Base-by-base conservation (phyloP, 371 early-diverging fungal species). In the Gilbertella persicaria region DNA sequence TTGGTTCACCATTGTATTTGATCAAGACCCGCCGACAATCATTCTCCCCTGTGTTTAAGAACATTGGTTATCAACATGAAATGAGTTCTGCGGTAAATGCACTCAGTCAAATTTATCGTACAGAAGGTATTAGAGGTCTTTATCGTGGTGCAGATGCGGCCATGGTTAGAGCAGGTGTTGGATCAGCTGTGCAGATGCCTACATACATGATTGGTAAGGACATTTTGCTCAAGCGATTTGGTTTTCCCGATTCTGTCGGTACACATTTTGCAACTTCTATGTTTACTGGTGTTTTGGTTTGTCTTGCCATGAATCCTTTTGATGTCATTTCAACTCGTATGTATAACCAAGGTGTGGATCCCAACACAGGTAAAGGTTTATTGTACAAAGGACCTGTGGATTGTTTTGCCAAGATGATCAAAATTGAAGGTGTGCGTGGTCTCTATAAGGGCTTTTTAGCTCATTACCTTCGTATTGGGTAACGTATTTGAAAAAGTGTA, bases 21-120 rank as follows among this genome's bases (percentile, higher is more conserved):
- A 85, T 97, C 67, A 98, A 98, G 66, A 97, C 97, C n/a, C 84
- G 97, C 26, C 79, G 95, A 84, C 98, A 97, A 67, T 86, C 94
- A 2, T 90, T 85, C 58, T 89, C 94, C 3, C 84, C 78, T 23
- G 75, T 86, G 2, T 82, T 84, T 13, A 82, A 79, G 2, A 62
- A 70, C n/a, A 90, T 96, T 37, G 98, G 98, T 13, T 79, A 85
- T 58, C 97, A 98, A 69, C 97, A 98, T 72, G 66, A 84, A 45
- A 95, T 96, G 73, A 73, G 63, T 24, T 87, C 90, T 16, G 80
- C 86, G 5, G 53, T 79, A 4, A 70, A 72, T 49, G 91, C 90
- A 26, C 66, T 96, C 29, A 45, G 59, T n/a, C 55, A 63, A 16
- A 88, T 98, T 49, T 90, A 82, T 59, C 63, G 68, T 8, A 55